Base-by-base conservation (phyloP, 352 stramenopile genomes). In the Phytophthora gonapodyides region DNA sequence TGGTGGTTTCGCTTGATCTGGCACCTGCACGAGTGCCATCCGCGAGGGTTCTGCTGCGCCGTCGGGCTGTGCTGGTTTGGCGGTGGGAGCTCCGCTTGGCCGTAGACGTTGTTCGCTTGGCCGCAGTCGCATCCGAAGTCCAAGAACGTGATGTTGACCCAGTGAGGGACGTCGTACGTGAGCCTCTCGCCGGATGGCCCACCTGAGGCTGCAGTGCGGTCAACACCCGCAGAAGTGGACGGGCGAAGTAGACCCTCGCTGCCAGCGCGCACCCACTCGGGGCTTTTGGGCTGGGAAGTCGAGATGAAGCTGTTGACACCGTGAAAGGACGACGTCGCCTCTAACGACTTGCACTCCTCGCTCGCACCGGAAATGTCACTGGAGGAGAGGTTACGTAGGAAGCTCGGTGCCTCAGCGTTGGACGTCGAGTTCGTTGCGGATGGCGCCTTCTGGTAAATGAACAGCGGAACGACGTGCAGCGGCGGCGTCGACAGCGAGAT, bases 401-500 rank as follows among this genome's bases (percentile, higher is more conserved):
- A 50, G 27, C 30, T 73, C 5, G 59, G 38, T n/a, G 17, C 30
- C 17, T 71, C 38, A 1, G 57, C 37, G 21, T 38, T 46, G 9
- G 36, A 7, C 19, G 15, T 44, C 13, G 8, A 16, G 27, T 45
- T 19, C 30, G 63, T 66, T 6, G 47, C 7, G 11, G 37, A 35
- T n/a, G 38, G 34, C 8, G 35, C 21, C 34, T 55, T 67, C n/a
- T 45, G 40, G 52, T 89, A 98, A 17, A 99, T 93, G 65, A 99
- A 99, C 44, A 99, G 89, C 16, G 97, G 97, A n/a, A 97, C 94
- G 11, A 97, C 91, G 67, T 99, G 97, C 17, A 99, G 71, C 19
- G 97, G 97, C 5, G 97, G 97, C 16, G 97, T 87, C 7, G 93
- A 87, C 2, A 99, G 49, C 10, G 82, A 92, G 21, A 99, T 89